Evolutionary conservation across 148 eudicot genomes (phyloP).

Genomic region (Amaranthus hypochondriacus): DNA sequence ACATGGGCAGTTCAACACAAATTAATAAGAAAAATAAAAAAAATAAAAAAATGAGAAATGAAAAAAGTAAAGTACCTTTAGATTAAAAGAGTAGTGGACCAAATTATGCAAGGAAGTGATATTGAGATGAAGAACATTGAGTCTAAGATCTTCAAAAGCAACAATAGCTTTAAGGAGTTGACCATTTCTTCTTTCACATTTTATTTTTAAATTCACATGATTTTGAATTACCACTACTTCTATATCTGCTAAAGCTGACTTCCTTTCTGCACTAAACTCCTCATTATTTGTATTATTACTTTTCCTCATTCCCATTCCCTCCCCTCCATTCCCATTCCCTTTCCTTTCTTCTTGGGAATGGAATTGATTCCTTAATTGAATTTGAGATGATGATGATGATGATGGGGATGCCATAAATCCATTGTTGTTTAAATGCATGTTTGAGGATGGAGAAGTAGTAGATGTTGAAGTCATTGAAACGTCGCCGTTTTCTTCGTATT

Average conservation of each 20-base stretch:
- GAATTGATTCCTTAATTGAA: conserved; percentile 15
- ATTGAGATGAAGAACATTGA: conserved; percentile 51
- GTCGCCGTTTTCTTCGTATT: conserved; percentile 30
- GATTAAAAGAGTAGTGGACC: conserved; percentile 47
- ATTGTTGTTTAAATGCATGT: conserved; percentile 7
- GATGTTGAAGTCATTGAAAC: conserved; percentile 23
- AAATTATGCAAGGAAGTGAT: conserved; percentile 38
- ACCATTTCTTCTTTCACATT: conserved; percentile 40
- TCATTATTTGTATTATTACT: conserved; percentile 11
- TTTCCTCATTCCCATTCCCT: not conserved
- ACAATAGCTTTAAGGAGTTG: conserved; percentile 39
- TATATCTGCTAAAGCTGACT: conserved; percentile 31
- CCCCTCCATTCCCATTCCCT: conserved; percentile 4
- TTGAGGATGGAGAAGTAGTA: conserved; percentile 31
- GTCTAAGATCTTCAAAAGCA: conserved; percentile 45
- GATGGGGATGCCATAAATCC: conserved; percentile 26
- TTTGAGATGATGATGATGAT: conserved; percentile 8
- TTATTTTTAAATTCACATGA: conserved; percentile 47
- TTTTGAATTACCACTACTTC: conserved; percentile 44
- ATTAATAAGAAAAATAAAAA: not conserved
- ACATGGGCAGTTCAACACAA: too few relatives aligned
- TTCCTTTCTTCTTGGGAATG: conserved; percentile 17
- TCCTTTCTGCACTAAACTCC: conserved; percentile 35
- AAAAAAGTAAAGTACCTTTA: conserved; percentile 36
- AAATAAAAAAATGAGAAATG: not conserved